phyloP scores from a whole-genome alignment of 805 yeast species.

The Candida adriatica region DNA sequence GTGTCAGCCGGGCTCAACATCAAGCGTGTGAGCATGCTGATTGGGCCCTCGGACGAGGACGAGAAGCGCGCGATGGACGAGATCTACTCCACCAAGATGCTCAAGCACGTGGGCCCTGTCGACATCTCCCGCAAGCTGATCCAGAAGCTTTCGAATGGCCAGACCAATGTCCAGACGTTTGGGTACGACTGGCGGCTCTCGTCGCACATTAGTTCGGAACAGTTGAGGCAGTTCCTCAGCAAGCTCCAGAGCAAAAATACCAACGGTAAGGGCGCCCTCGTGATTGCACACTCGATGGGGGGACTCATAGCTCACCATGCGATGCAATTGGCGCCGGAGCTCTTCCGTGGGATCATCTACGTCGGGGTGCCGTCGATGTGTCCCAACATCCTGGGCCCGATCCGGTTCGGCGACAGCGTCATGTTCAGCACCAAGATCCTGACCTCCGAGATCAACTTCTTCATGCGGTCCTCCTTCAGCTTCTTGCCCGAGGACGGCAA shows the following conservation, averaged over 20 bases:
- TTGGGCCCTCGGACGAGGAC: conserved; percentile 71
- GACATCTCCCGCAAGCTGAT: conserved; percentile 65
- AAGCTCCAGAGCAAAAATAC: conserved; percentile 34
- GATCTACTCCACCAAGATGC: conserved; percentile 68
- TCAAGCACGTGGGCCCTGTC: conserved; percentile 81
- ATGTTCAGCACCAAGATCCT: conserved; percentile 65
- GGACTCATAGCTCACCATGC: conserved; percentile 81
- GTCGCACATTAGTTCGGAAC: conserved; percentile 44
- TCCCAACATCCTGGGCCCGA: conserved; percentile 80
- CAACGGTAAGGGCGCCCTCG: conserved; percentile 53
- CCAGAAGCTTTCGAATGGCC: conserved; percentile 49
- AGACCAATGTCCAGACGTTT: conserved; percentile 58
- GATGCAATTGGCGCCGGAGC: conserved; percentile 56
- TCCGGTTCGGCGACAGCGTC: conserved; percentile 76
- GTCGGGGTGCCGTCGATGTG: conserved; percentile 84
- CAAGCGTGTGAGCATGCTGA: conserved; percentile 55
- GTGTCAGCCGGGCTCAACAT: conserved; percentile 76
- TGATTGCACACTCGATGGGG: conserved; percentile 93
- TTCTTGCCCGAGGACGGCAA: conserved; percentile 74
- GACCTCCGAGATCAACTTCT: conserved; percentile 76
- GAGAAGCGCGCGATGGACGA: conserved; percentile 47
- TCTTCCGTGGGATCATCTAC: conserved; percentile 71
- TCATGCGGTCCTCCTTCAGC: conserved; percentile 79
- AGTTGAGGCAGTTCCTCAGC: conserved; percentile 43
- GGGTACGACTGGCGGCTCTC: conserved; percentile 95